These are phyloP conservation scores for Globisporangium viniferum DNA, from an alignment of 352 stramenopile species.

Conservation along the genomic window DNA sequence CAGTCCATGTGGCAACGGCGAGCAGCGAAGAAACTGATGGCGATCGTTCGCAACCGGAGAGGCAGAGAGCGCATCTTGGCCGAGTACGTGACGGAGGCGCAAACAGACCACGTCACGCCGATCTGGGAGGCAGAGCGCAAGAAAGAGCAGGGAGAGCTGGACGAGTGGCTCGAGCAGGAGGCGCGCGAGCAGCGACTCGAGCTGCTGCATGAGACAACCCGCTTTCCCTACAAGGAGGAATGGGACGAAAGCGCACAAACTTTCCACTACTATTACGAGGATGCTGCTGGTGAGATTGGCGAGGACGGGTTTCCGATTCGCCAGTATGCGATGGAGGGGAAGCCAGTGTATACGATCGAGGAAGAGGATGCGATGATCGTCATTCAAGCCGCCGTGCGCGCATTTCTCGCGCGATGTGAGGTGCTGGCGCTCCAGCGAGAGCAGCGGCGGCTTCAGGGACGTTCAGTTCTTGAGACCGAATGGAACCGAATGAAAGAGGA, in stretches of 20 bases:
- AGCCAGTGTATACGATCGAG: constrained; percentile 57
- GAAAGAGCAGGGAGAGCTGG: constrained; percentile 47
- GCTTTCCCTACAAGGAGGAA: constrained; percentile 56
- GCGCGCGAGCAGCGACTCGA: constrained; percentile 30
- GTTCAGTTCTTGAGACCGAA: constrained; percentile 29
- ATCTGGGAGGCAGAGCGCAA: constrained; percentile 65
- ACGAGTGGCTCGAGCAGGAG: constrained; percentile 38
- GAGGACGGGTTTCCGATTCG: neutral
- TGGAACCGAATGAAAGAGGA: constrained; percentile 42
- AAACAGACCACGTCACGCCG: constrained; percentile 50
- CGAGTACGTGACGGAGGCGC: constrained; percentile 63
- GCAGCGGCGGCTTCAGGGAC: constrained; percentile 25
- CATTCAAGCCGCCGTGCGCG: constrained; percentile 42
- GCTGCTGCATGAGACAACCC: constrained; percentile 33
- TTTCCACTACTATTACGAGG: constrained; percentile 39
- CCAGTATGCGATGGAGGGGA: constrained; percentile 25
- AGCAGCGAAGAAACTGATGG: constrained; percentile 38
- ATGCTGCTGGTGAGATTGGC: neutral
- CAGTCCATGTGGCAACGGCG: constrained; percentile 59
- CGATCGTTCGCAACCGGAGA: constrained; percentile 23
- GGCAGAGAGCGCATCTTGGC: constrained; percentile 8
- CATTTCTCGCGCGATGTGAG: constrained; percentile 37
- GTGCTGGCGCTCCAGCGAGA: constrained; percentile 27
- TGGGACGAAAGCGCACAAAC: constrained; percentile 47
- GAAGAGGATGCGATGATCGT: constrained; percentile 49